Evolutionary conservation across 768 basidiomycete genomes (phyloP).

Genomic region (Trametes meyenii): DNA sequence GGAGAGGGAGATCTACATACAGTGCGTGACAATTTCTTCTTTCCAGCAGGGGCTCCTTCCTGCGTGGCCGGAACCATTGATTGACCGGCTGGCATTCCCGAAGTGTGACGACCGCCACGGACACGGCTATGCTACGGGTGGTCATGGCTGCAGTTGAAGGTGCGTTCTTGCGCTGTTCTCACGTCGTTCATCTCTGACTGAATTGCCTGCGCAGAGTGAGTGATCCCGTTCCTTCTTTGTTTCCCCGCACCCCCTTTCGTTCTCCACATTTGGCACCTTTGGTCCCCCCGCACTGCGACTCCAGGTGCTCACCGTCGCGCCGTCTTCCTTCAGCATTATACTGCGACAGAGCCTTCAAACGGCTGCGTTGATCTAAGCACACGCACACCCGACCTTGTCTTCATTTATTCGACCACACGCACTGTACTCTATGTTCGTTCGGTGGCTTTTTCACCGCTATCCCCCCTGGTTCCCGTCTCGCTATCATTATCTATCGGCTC

Average conservation of each 20-base stretch:
- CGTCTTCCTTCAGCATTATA: slow-evolving; percentile 55
- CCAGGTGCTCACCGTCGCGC: slow-evolving; percentile 21
- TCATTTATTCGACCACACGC: slow-evolving; percentile 7
- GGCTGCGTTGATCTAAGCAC: slow-evolving; percentile 62
- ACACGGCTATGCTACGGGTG: slow-evolving; percentile 84
- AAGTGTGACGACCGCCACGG: slow-evolving; percentile 89
- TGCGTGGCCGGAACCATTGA: slow-evolving; percentile 1
- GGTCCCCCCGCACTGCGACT: slow-evolving; percentile 4
- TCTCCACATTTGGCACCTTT: slow-evolving; percentile 22
- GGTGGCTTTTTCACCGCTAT: slow-evolving; percentile 15
- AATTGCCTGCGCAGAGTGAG: slow-evolving; percentile 61
- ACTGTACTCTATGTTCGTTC: slow-evolving; percentile 11
- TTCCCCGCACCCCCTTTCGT: slow-evolving; percentile 33
- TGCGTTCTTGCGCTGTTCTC: slow-evolving; percentile 40
- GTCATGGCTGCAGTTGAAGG: slow-evolving; percentile 98
- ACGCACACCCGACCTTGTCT: not conserved
- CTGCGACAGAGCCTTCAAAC: slow-evolving; percentile 66
- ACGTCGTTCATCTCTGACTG: slow-evolving; percentile 14
- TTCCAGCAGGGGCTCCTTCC: not conserved
- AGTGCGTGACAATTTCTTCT: slow-evolving; percentile 57
- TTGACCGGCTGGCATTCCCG: slow-evolving; percentile 22
- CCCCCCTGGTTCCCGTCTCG: slow-evolving; percentile 9
- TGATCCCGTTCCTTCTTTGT: slow-evolving; percentile 35
- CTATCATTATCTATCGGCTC: slow-evolving; percentile 18
- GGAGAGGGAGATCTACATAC: slow-evolving; percentile 91